Conservation (phyloP, 257 asterid genomes). For the Eucommia ulmoides region DNA sequence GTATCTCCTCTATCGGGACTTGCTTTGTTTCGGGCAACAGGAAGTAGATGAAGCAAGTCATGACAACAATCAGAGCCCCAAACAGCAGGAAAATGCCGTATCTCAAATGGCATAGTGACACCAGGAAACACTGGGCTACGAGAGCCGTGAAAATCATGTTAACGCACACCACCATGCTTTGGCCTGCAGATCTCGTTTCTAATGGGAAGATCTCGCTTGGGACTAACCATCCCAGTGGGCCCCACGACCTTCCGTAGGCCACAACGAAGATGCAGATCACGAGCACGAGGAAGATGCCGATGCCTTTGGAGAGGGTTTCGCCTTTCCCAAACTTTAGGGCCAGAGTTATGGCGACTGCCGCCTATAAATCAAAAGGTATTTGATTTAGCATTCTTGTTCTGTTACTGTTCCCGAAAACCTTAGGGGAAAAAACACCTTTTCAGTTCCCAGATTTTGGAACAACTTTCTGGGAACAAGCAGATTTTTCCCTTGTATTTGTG, state of each 20-base stretch:
- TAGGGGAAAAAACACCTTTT: too few relatives aligned
- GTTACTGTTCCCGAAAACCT: too few relatives aligned
- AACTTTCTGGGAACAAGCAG: too few relatives aligned
- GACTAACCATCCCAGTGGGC: neutral
- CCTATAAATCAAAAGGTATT: slow-evolving; percentile 20
- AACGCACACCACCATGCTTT: neutral
- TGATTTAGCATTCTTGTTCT: neutral
- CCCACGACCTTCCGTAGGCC: neutral
- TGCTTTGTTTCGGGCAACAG: slow-evolving; percentile 91
- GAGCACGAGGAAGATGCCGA: neutral
- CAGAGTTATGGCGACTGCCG: slow-evolving; percentile 53
- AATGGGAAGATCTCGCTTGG: neutral
- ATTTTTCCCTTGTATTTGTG: too few relatives aligned
- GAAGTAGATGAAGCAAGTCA: slow-evolving; percentile 61
- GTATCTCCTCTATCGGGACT: slow-evolving; percentile 85
- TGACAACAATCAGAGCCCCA: slow-evolving; percentile 42
- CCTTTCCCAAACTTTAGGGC: slow-evolving; percentile 65
- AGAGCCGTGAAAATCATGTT: neutral
- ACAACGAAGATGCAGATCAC: neutral
- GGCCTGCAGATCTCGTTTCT: neutral
- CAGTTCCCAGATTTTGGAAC: too few relatives aligned
- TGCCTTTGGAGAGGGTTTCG: slow-evolving; percentile 22
- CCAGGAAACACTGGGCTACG: neutral
- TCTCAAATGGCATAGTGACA: neutral
- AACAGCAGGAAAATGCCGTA: slow-evolving; percentile 30